Conservation (phyloP, 495 filamentous ascomycete genomes). For the Aspergillus indologenus region DNA sequence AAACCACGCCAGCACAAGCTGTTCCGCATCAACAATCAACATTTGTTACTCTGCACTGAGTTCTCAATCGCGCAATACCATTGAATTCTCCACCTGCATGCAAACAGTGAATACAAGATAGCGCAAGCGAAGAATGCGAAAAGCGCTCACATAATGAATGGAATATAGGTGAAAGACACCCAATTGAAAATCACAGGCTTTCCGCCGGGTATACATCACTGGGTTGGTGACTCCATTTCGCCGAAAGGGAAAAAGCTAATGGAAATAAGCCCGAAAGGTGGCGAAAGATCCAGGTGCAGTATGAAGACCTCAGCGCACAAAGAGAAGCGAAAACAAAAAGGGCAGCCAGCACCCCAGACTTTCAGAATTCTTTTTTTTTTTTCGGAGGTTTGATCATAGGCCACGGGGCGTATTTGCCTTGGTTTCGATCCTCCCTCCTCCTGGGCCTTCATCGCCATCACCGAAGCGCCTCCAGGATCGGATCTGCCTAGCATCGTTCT, state of each 20-base stretch:
- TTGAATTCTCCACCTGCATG: not conserved
- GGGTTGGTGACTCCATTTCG: not conserved
- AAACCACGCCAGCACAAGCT: too few species aligned
- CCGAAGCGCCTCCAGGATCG: slow-evolving; percentile 17
- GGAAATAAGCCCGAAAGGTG: not conserved
- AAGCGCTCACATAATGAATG: too few species aligned
- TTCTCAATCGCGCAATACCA: not conserved
- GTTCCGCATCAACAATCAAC: too few species aligned
- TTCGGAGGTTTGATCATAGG: slow-evolving; percentile 7
- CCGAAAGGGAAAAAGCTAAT: not conserved
- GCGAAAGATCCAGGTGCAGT: not conserved
- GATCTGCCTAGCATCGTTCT: slow-evolving; percentile 15
- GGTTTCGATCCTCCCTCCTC: slow-evolving; percentile 23
- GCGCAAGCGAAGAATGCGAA: not conserved
- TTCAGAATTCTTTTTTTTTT: not conserved
- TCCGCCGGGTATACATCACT: not conserved
- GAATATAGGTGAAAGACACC: not conserved
- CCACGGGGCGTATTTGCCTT: slow-evolving; percentile 26
- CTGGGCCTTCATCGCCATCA: slow-evolving; percentile 20
- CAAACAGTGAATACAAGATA: not conserved
- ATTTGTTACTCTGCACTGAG: too few species aligned
- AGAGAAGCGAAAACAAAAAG: not conserved
- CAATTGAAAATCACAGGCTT: not conserved
- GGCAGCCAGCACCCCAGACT: not conserved
- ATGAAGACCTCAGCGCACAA: not conserved